A percentile compares a stretch with the other conserved stretches of the same genome.
Conservation (phyloP, 345 rosid genomes). For the Salix exigua region DNA sequence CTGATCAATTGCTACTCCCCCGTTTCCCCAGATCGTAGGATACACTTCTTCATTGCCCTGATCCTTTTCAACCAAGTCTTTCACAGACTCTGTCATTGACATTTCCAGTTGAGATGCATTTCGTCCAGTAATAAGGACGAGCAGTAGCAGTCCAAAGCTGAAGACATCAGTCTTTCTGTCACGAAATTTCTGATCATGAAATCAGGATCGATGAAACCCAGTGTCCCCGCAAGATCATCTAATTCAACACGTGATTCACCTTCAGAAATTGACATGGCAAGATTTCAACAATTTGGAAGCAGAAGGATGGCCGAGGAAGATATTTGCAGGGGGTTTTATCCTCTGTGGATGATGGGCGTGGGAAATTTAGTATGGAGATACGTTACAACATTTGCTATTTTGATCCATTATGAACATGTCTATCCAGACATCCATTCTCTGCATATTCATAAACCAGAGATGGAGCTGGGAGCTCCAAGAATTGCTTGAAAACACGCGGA, state of each 20-base stretch:
- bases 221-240: accelerated
- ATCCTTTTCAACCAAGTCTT: background rate
- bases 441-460: constrained; percentile 8
- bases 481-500: background rate
- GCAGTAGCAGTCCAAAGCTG: background rate
- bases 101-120: background rate
- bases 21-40: background rate
- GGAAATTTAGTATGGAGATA: constrained; percentile 16
- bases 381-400: constrained; percentile 7
- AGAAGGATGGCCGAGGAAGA: background rate
- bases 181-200: background rate
- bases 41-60: background rate
- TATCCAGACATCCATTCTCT: background rate
- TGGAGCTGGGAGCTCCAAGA: constrained; percentile 1
- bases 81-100: background rate
- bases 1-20: background rate
- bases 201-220: background rate
- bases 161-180: background rate
- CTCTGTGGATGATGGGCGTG: constrained; percentile 1
- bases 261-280: background rate
- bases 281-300: background rate
- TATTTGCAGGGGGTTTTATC: background rate
- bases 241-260: background rate
- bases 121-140: background rate
- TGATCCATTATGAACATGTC: background rate